Conservation (phyloP, 2,329 filamentous ascomycete genomes). For the Colletotrichum musae region DNA sequence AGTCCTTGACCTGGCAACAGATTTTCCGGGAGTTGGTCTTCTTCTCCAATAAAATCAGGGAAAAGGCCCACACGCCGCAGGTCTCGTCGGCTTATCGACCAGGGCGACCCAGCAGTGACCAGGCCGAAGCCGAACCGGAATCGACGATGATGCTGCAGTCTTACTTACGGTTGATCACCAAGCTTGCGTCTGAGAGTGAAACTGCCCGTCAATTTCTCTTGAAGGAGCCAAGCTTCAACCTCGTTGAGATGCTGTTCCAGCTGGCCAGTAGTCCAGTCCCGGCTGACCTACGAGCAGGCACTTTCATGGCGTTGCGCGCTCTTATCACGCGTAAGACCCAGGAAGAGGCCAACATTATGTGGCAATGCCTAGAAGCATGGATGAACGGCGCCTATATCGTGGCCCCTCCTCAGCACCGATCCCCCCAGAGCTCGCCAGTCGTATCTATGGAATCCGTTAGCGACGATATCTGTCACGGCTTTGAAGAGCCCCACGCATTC, state of each 20-base stretch:
- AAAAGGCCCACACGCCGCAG: slow-evolving; percentile 74
- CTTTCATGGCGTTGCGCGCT: slow-evolving; percentile 83
- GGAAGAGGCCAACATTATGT: slow-evolving; percentile 80
- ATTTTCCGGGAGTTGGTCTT: slow-evolving; percentile 92
- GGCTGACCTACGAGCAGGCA: slow-evolving; percentile 83
- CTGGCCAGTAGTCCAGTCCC: slow-evolving; percentile 84
- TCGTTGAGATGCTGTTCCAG: slow-evolving; percentile 82
- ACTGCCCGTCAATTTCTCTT: slow-evolving; percentile 82
- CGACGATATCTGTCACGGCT: slow-evolving; percentile 80
- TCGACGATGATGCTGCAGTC: slow-evolving; percentile 97
- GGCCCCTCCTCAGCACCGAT: slow-evolving; percentile 47
- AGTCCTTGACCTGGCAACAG: slow-evolving; percentile 91
- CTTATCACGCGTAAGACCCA: slow-evolving; percentile 82
- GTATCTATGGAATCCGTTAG: slow-evolving; percentile 77
- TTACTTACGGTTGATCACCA: slow-evolving; percentile 89
- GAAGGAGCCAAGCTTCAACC: slow-evolving; percentile 73
- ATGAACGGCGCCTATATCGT: slow-evolving; percentile 71
- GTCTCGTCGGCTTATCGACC: slow-evolving; percentile 65
- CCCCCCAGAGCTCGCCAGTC: slow-evolving; percentile 49
- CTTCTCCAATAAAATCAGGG: slow-evolving; percentile 84
- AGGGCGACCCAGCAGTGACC: slow-evolving; percentile 73
- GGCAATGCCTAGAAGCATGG: slow-evolving; percentile 86
- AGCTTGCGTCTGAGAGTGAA: slow-evolving; percentile 82
- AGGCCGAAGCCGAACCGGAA: slow-evolving; percentile 88
- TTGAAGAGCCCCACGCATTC: slow-evolving; percentile 90